A percentile compares a stretch with the other conserved stretches of the same genome.
These are phyloP conservation scores for Hymenoscyphus fraxineus DNA, from an alignment of 2,329 filamentous ascomycete genomes.

Conservation along the genomic window DNA sequence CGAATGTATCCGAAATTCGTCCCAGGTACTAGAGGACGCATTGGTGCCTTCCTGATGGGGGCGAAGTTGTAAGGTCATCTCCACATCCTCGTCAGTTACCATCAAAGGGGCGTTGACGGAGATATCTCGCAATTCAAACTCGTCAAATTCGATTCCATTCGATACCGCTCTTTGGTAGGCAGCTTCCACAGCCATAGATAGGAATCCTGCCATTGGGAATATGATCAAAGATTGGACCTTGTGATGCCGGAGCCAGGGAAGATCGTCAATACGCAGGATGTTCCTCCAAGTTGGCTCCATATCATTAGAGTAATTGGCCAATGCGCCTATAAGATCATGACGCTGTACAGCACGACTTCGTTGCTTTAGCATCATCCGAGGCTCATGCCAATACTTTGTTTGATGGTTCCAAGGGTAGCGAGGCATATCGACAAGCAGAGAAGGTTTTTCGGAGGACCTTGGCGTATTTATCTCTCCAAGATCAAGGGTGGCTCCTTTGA, in stretches of 20 bases:
- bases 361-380: conserved; percentile 31
- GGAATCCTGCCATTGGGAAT: conserved; percentile 36
- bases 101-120: conserved; percentile 45
- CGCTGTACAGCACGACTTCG: conserved; percentile 42
- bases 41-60: conserved; percentile 41
- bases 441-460: conserved; percentile 23
- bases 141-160: conserved; percentile 37
- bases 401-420: conserved; percentile 53
- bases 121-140: conserved; percentile 47
- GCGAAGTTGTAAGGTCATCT: conserved; percentile 47
- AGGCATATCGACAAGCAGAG: conserved; percentile 41
- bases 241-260: conserved; percentile 45
- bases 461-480: conserved; percentile 48
- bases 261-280: conserved; percentile 32
- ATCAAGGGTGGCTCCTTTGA: conserved; percentile 42
- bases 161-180: conserved; percentile 25
- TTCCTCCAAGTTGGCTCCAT: conserved; percentile 37
- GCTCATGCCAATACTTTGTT: conserved; percentile 51
- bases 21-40: conserved; percentile 44
- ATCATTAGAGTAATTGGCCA: conserved; percentile 28
- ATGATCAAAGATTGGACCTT: conserved; percentile 30
- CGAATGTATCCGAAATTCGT: conserved; percentile 55
- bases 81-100: conserved; percentile 45
- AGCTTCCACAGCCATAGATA: conserved; percentile 38
- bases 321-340: conserved; percentile 48